Base-by-base conservation (phyloP, 139 green algal species). In the Spirogloea muscicola region DNA sequence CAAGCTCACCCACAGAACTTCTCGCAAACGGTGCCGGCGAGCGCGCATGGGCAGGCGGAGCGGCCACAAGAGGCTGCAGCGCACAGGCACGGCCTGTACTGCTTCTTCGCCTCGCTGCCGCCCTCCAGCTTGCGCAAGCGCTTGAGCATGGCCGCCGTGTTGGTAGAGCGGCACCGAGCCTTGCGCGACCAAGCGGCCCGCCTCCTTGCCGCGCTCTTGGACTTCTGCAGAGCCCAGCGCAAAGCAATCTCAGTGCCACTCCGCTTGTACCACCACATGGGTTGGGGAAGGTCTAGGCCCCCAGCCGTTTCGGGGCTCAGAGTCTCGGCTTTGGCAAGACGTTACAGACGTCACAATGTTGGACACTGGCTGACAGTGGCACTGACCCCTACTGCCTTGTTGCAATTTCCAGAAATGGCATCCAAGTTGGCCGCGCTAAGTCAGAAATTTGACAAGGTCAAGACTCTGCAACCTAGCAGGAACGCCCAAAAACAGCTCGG, bases 11-110 rank as follows among this genome's bases (percentile, higher is more conserved):
- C 48, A 42, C 78, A 84, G 62, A 65, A 84, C n/a, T 76, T 83
- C 46, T 84, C 78, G 39, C 78, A 84, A 49, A 84, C 61, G 74
- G 44, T 81, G 0, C 78, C 77, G 21, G 58, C 37, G 18, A 34
- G 5, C 6, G 72, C 39, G 75, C 78, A 84, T 18, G 71, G 16
- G 27, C 78, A 84, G 10, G 66, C 71, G 33, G 34, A 40, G n/a
- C 16, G n/a, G 1, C 34, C 31, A 76, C 77, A 84, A 2, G 37
- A n/a, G 1, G 76, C 78, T 1, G 76, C 78, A 7, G 72, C 55
- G 62, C 78, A 84, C 9, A 43, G 37, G 65, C 78, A 84, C 37
- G 78, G 78, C 7, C 33, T 18, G 25, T 84, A 84, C 41, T 83
- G 68, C 3, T 10, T 68, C 51, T n/a, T n/a, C n/a, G n/a, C n/a